Percentiles rank a stretch among this genome's conserved stretches.
Evolutionary conservation across 768 basidiomycete species (phyloP).

Genomic region (Atractiella rhizophila): DNA sequence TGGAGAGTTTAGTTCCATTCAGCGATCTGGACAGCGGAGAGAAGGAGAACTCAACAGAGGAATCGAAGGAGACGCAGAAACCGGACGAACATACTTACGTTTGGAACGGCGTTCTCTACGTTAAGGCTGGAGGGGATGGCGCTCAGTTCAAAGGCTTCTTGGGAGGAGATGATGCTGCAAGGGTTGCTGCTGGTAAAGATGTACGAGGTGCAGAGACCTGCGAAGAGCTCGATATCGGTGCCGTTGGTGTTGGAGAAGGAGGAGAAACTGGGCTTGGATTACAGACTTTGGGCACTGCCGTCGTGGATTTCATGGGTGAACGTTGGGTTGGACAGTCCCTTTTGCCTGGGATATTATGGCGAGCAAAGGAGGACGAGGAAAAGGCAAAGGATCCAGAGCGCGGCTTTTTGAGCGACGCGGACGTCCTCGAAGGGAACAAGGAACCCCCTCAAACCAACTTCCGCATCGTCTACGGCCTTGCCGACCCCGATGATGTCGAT

Average conservation of each 20-base stretch:
- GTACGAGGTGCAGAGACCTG: constrained; percentile 23
- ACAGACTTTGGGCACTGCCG: constrained; percentile 21
- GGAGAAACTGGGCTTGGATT: too few species aligned
- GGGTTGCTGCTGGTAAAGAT: constrained; percentile 25
- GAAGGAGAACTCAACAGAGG: too few species aligned
- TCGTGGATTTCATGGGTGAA: constrained; percentile 26
- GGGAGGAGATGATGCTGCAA: constrained; percentile 26
- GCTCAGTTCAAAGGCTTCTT: constrained; percentile 22
- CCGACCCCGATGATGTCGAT: constrained; percentile 22
- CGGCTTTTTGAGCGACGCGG: constrained; percentile 14
- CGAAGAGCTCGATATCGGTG: constrained; percentile 24
- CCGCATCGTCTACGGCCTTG: constrained; percentile 25
- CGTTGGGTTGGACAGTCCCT: constrained; percentile 27
- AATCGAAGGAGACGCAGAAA: too few species aligned
- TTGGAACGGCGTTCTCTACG: constrained; percentile 26
- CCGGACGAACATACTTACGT: constrained; percentile 23
- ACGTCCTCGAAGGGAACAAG: not conserved
- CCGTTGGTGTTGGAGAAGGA: constrained; percentile 19
- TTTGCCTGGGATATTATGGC: constrained; percentile 22
- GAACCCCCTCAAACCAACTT: constrained; percentile 18
- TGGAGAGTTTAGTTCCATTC: constrained; percentile 23
- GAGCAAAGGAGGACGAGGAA: constrained; percentile 7
- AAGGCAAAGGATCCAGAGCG: constrained; percentile 8
- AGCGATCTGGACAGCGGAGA: constrained; percentile 28
- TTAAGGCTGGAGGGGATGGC: constrained; percentile 24